phyloP scores from a whole-genome alignment of 2,329 filamentous ascomycete genomes.

The Phyllachora maydis region DNA sequence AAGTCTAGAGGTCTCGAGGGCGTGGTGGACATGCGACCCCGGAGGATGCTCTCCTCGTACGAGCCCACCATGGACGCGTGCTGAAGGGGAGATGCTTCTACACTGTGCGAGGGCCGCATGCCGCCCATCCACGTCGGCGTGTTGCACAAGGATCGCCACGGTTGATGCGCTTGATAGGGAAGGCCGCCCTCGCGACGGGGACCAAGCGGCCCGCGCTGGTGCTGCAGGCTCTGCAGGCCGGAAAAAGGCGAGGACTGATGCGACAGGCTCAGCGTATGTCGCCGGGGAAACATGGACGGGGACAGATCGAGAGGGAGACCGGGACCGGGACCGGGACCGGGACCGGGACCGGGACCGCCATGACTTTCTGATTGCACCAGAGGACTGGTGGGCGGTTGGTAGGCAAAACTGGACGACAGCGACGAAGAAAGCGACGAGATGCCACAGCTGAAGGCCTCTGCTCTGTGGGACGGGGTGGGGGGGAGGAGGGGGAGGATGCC shows the following conservation, averaged over 20 bases:
- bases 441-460: constrained; percentile 18
- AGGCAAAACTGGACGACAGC: constrained; percentile 58
- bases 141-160: constrained; percentile 54
- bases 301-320: constrained; percentile 56
- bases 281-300: too few relatives aligned
- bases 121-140: constrained; percentile 27
- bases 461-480: constrained; percentile 11
- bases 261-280: too few relatives aligned
- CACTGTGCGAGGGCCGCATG: constrained; percentile 48
- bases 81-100: constrained; percentile 58
- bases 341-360: constrained; percentile 52
- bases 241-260: too few relatives aligned
- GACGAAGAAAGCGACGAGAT: constrained; percentile 50
- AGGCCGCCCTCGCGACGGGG: constrained; percentile 39
- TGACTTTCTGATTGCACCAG: constrained; percentile 78
- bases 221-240: too few relatives aligned
- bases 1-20: constrained; percentile 88
- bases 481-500: neutral
- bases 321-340: too few relatives aligned
- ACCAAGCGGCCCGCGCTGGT: too few relatives aligned
- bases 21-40: constrained; percentile 89
- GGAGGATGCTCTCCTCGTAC: constrained; percentile 90
- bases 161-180: constrained; percentile 61
- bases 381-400: constrained; percentile 80
- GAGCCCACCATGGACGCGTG: constrained; percentile 95